phyloP scores from a whole-genome alignment of 768 basidiomycete genomes.

The Auricularia heimuer region DNA sequence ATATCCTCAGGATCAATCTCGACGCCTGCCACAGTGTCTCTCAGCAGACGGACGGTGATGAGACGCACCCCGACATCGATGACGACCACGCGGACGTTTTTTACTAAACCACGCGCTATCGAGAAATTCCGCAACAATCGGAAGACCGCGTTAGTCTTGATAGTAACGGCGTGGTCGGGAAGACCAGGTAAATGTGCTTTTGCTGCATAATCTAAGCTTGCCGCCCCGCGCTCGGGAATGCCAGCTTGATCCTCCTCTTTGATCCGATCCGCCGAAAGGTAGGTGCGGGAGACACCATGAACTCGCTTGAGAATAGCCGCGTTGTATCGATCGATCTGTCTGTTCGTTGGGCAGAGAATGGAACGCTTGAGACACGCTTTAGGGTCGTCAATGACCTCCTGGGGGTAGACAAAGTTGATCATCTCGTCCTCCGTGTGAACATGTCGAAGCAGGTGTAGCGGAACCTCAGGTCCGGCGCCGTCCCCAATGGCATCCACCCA shows the following conservation, averaged over 20 bases:
- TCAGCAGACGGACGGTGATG: slow-evolving; percentile 17
- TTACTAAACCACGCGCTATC: slow-evolving; percentile 27
- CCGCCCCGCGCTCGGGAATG: slow-evolving; percentile 10
- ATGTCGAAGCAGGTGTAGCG: no score
- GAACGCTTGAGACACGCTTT: no score
- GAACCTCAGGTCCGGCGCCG: no score
- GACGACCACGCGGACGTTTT: slow-evolving; percentile 13
- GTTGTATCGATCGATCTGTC: no score
- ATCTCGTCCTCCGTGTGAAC: no score
- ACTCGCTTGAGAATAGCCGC: no score
- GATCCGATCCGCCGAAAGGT: slow-evolving; percentile 1
- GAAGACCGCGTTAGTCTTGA: slow-evolving; percentile 26
- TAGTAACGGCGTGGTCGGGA: slow-evolving; percentile 8
- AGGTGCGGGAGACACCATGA: no score
- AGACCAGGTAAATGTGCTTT: slow-evolving; percentile 15
- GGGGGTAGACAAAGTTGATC: no score
- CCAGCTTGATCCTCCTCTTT: slow-evolving; percentile 15
- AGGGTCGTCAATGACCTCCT: no score
- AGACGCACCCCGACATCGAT: slow-evolving; percentile 16
- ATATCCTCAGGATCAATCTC: slow-evolving; percentile 16
- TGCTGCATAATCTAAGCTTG: slow-evolving; percentile 16
- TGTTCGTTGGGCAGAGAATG: no score
- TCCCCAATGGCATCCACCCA: no score
- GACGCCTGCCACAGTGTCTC: slow-evolving; percentile 5
- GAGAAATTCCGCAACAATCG: slow-evolving; percentile 30